Percentiles rank a stretch among this genome's conserved stretches.
These are phyloP conservation scores for Aureobasidium pullulans DNA, from an alignment of 2,329 filamentous ascomycete genomes.

Conservation along the genomic window DNA sequence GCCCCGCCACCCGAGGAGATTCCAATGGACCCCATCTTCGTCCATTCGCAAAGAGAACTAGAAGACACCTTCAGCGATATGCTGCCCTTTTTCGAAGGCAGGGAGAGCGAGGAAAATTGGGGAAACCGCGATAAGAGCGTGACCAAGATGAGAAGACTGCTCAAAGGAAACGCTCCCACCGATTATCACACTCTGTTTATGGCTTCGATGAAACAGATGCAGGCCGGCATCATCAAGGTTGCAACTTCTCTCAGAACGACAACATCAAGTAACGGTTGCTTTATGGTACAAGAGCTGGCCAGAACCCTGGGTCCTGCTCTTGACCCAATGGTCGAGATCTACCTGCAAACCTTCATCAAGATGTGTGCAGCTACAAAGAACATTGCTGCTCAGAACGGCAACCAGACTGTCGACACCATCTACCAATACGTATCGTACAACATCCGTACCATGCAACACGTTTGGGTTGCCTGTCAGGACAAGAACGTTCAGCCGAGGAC, in stretches of 20 bases:
- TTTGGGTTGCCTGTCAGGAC: slow-evolving; percentile 76
- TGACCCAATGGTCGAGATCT: slow-evolving; percentile 81
- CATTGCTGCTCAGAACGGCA: slow-evolving; percentile 78
- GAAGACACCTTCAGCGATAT: slow-evolving; percentile 81
- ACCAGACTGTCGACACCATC: slow-evolving; percentile 71
- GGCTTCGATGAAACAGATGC: slow-evolving; percentile 59
- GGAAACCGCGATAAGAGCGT: slow-evolving; percentile 74
- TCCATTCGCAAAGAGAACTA: slow-evolving; percentile 79
- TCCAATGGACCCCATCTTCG: slow-evolving; percentile 69
- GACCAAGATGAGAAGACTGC: slow-evolving; percentile 65
- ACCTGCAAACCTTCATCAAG: slow-evolving; percentile 85
- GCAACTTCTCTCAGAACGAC: slow-evolving; percentile 80
- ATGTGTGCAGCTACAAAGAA: slow-evolving; percentile 86
- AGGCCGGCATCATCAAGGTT: slow-evolving; percentile 86
- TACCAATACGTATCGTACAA: slow-evolving; percentile 75
- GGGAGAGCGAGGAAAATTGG: slow-evolving; percentile 89
- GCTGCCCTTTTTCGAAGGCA: slow-evolving; percentile 74
- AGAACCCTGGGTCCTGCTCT: slow-evolving; percentile 67
- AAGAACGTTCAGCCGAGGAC: slow-evolving; percentile 85
- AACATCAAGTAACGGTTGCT: slow-evolving; percentile 78
- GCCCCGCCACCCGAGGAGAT: slow-evolving; percentile 59
- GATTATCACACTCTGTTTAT: slow-evolving; percentile 70
- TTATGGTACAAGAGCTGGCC: slow-evolving; percentile 77
- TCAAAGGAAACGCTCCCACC: slow-evolving; percentile 73
- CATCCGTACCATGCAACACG: slow-evolving; percentile 73